Percentiles rank a stretch among this genome's conserved stretches.
Evolutionary conservation across 2,329 filamentous ascomycete genomes (phyloP).

Genomic region (Ophiostoma angusticollis): DNA sequence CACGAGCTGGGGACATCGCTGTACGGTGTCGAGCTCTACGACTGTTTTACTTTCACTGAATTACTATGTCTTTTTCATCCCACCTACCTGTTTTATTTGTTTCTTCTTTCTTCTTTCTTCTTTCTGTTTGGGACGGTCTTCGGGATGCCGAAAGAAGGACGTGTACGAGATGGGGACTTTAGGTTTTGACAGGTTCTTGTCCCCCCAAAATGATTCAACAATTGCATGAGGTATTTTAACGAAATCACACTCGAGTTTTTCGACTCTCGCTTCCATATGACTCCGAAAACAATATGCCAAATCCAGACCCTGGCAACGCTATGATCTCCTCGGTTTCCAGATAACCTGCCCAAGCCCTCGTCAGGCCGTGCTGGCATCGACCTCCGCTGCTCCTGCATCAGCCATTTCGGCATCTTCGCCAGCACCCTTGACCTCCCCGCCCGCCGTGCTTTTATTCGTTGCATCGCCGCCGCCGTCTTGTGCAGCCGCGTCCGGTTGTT

Average conservation of each 20-base stretch:
- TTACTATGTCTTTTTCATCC: neutral
- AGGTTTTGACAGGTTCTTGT: neutral
- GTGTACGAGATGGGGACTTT: no score
- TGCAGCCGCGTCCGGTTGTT: neutral
- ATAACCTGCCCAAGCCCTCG: neutral
- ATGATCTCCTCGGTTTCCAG: no score
- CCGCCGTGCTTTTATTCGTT: neutral
- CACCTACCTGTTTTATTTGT: neutral
- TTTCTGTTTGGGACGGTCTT: neutral
- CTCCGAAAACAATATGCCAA: no score
- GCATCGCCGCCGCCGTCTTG: no score
- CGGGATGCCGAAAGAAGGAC: no score
- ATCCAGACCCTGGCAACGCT: no score
- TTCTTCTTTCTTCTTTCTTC: slow-evolving; percentile 1
- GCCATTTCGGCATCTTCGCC: slow-evolving; percentile 8
- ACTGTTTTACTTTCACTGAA: neutral
- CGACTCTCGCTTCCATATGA: no score
- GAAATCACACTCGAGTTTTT: no score
- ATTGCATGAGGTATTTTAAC: no score
- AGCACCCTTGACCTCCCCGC: neutral
- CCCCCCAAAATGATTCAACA: neutral
- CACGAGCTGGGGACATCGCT: no score
- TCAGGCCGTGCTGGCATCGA: neutral
- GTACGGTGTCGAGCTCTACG: no score
- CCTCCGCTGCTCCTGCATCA: neutral